Evolutionary conservation across 768 basidiomycete genomes (phyloP).

Genomic region (Tylopilus balloui): DNA sequence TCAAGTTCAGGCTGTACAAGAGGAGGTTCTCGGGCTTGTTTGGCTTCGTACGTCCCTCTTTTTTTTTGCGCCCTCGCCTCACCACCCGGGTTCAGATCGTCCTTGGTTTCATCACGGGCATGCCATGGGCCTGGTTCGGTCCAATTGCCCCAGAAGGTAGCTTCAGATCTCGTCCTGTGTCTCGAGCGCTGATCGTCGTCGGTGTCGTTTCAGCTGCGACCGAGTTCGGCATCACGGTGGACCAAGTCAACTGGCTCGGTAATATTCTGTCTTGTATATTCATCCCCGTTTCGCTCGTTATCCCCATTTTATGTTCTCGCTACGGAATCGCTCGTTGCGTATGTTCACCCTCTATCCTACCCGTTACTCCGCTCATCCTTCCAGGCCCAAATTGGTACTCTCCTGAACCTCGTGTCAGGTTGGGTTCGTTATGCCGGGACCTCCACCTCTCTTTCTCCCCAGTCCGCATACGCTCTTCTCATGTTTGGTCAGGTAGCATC

Average conservation of each 20-base stretch:
- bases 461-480: constrained; percentile 58
- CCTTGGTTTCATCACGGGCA: constrained; percentile 57
- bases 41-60: constrained; percentile 44
- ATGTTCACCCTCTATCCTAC: constrained; percentile 24
- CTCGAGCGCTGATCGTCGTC: background rate
- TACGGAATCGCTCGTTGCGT: constrained; percentile 65
- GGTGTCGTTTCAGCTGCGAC: constrained; percentile 44
- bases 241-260: constrained; percentile 78
- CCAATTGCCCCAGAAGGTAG: constrained; percentile 71
- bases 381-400: constrained; percentile 60
- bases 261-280: constrained; percentile 62
- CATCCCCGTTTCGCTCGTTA: constrained; percentile 54
- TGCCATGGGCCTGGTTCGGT: constrained; percentile 81
- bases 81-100: constrained; percentile 41
- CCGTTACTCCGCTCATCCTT: background rate
- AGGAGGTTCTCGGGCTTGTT: constrained; percentile 60
- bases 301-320: constrained; percentile 54
- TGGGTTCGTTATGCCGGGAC: constrained; percentile 82
- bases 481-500: constrained; percentile 62
- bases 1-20: constrained; percentile 61
- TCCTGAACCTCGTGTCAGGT: constrained; percentile 52
- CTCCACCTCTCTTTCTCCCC: constrained; percentile 43
- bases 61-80: background rate
- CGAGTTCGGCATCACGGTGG: constrained; percentile 64
- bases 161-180: background rate